Evolutionary conservation across 2,329 filamentous ascomycete species (phyloP), one percentile per base, ranked within the genome.

Genomic region (Colletotrichum zoysiae): DNA sequence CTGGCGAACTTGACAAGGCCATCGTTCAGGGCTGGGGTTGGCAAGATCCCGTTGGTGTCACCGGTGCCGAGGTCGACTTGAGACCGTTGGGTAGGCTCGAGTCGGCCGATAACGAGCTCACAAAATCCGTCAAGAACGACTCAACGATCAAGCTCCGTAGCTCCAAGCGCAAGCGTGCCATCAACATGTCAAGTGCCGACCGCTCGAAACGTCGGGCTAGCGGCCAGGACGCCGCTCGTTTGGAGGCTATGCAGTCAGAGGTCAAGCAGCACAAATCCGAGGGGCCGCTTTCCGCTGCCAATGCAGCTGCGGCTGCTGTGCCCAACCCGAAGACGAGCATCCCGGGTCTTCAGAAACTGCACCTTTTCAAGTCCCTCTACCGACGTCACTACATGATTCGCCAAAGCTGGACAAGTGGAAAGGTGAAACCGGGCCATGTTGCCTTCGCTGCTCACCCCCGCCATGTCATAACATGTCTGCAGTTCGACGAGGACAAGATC

Each of bases 401-500:
- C 58, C 91, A 93, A 79, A 95, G 92, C 79, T 99, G 96, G 96
- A 98, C 97, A 82, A 92, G 90, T 73, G 92, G 94, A 63, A 90
- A 92, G 73, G 88, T 94, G 42, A 93, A 95, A 81, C 96, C 96
- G 38, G 90, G 92, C 57, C 96, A 99, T 77, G 92, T 99, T 70
- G 96, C 96, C 5, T 98, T 99, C 81, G 91, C 94, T n/a, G 96
- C 96, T 6, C 96, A 99, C 79, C 94, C 96, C 72, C 91, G 94
- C 44, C 95, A 98, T 83, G 96, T 99, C 73, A 97, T 99, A 64
- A 99, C 96, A 20, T 99, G 96, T 79, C 87, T 99, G 65, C 95
- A 99, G 80, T 99, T 99, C 77, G 96, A 99, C 78, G 93, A 95
- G 60, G 95, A 99, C 85, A 98, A 98, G 83, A 98, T 99, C 76